phyloP scores from a whole-genome alignment of 441 rosid species.

The Populus hybrid region DNA sequence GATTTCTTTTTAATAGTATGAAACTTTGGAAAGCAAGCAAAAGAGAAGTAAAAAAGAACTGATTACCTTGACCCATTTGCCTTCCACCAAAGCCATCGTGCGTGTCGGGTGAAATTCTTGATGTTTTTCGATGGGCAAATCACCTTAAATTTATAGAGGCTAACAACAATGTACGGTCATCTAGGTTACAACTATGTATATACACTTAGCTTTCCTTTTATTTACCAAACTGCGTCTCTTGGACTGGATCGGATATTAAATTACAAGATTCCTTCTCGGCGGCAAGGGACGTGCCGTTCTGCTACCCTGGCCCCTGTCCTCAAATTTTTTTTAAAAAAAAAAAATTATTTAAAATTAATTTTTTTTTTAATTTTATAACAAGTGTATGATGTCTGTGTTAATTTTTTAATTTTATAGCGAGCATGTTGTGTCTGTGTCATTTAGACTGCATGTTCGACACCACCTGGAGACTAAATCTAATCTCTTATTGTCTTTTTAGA shows the following conservation, averaged over 20 bases:
- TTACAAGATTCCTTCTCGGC: too few relatives aligned
- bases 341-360: too few relatives aligned
- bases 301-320: too few relatives aligned
- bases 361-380: too few relatives aligned
- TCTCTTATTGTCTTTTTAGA: too few relatives aligned
- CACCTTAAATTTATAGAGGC: neutral
- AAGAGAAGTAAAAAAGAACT: neutral
- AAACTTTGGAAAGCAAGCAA: neutral
- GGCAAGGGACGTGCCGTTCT: neutral
- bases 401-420: too few relatives aligned
- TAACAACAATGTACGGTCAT: neutral
- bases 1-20: neutral
- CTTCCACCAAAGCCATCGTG: constrained; percentile 34
- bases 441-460: too few relatives aligned
- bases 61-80: constrained; percentile 65
- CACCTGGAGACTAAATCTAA: too few relatives aligned
- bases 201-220: neutral
- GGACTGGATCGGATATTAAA: neutral
- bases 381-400: too few relatives aligned
- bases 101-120: neutral
- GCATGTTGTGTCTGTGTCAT: too few relatives aligned
- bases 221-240: neutral
- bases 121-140: neutral
- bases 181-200: neutral
- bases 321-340: too few relatives aligned